Evolutionary conservation across 208 protist genomes (phyloP).

Genomic region (Balamuthia mandrillaris): DNA sequence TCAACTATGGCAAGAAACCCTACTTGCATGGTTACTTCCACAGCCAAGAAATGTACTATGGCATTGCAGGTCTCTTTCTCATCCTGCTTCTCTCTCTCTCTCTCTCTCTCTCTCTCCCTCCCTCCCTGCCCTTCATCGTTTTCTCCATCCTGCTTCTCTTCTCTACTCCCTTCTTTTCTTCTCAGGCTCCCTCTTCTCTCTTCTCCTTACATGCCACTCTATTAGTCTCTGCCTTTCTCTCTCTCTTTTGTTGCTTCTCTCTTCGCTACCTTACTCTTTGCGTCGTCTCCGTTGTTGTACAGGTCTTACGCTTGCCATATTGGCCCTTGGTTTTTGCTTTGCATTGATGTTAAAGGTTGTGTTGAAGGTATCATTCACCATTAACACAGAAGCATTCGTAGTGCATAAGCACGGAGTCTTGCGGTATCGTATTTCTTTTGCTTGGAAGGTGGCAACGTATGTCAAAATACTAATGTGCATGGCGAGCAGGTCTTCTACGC

Average conservation of each 20-base stretch:
- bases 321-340: conserved; percentile 33
- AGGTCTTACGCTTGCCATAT: conserved; percentile 7
- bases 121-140: background rate
- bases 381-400: background rate
- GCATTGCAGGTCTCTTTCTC: background rate
- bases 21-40: conserved; percentile 38
- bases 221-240: background rate
- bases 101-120: background rate
- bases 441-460: background rate
- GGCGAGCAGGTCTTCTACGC: background rate
- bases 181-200: too few relatives aligned
- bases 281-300: background rate
- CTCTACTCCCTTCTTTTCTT: too few relatives aligned
- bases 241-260: background rate
- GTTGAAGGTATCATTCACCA: conserved; percentile 37
- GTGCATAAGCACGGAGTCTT: conserved; percentile 45
- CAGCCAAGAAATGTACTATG: conserved; percentile 31
- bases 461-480: background rate
- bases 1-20: conserved; percentile 30
- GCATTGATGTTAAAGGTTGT: conserved; percentile 34
- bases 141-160: too few relatives aligned
- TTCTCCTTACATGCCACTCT: background rate
- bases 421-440: background rate
- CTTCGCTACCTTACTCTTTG: background rate
- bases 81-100: background rate